These are phyloP conservation scores for Russula sp. DNA, from an alignment of 768 basidiomycete species.

Conservation along the genomic window DNA sequence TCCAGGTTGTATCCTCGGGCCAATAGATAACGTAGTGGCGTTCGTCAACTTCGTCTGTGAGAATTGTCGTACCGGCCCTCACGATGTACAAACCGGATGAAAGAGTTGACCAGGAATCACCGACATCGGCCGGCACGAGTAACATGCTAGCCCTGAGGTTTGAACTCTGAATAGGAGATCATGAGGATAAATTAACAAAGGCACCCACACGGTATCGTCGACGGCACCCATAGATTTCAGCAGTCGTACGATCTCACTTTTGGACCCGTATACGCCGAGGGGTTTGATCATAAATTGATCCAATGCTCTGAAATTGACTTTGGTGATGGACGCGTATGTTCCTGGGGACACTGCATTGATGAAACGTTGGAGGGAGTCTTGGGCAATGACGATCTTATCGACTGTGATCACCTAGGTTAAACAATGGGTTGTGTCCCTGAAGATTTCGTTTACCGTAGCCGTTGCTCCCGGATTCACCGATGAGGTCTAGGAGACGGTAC, in stretches of 20 bases:
- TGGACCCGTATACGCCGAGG: conserved; percentile 55
- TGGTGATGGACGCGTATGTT: conserved; percentile 46
- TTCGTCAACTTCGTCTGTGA: too few species aligned
- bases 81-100: background rate
- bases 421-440: background rate
- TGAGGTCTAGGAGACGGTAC: conserved; percentile 49
- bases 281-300: too few species aligned
- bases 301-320: too few species aligned
- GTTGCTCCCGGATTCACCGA: conserved; percentile 44
- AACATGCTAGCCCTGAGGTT: conserved; percentile 23
- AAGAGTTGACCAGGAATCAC: background rate
- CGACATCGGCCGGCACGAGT: background rate
- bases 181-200: background rate
- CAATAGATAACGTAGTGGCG: too few species aligned
- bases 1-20: too few species aligned
- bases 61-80: too few species aligned
- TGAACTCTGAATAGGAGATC: background rate
- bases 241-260: too few species aligned
- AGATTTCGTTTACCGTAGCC: conserved; percentile 40
- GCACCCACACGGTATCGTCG: conserved; percentile 37
- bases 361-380: too few species aligned
- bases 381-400: too few species aligned
- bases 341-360: conserved; percentile 41
- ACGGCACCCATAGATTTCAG: conserved; percentile 34
- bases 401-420: background rate